Percentiles rank a stretch among this genome's conserved stretches.
These are phyloP conservation scores for Aspergillus fructus DNA, from an alignment of 2,329 filamentous ascomycete genomes.

Conservation along the genomic window DNA sequence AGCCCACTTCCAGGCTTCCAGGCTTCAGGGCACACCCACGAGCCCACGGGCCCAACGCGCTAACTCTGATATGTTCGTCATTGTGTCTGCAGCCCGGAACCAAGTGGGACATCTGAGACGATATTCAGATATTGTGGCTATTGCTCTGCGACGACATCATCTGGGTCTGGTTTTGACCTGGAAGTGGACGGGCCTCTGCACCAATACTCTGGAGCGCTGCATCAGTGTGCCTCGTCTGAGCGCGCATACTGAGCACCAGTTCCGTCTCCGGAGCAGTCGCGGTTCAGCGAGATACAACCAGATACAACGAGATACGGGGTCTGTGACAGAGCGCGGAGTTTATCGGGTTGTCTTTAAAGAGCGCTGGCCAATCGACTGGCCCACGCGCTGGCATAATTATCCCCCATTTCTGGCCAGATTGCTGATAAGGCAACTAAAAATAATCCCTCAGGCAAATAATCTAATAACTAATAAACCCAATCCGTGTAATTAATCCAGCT, in stretches of 20 bases:
- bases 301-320: too few species aligned
- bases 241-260: background rate
- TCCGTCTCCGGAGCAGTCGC: background rate
- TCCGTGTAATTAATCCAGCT: constrained; percentile 3
- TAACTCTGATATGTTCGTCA: constrained; percentile 15
- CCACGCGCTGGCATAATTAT: constrained; percentile 14
- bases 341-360: constrained; percentile 10
- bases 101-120: constrained; percentile 7
- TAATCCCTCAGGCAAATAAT: constrained; percentile 9
- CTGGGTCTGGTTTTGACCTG: background rate
- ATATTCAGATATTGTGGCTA: background rate
- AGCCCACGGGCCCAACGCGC: constrained; percentile 16
- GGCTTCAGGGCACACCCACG: background rate
- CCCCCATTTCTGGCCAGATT: background rate
- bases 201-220: background rate
- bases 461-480: constrained; percentile 1
- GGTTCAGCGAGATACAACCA: background rate
- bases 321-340: too few species aligned
- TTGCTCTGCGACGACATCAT: constrained; percentile 2
- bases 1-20: background rate
- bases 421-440: constrained; percentile 7
- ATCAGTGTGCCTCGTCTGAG: background rate
- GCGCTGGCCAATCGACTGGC: constrained; percentile 18
- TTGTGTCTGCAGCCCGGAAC: constrained; percentile 8
- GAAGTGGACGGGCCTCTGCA: background rate